Base-by-base conservation (phyloP, 345 rosid genomes). In the Heritiera fomes region DNA sequence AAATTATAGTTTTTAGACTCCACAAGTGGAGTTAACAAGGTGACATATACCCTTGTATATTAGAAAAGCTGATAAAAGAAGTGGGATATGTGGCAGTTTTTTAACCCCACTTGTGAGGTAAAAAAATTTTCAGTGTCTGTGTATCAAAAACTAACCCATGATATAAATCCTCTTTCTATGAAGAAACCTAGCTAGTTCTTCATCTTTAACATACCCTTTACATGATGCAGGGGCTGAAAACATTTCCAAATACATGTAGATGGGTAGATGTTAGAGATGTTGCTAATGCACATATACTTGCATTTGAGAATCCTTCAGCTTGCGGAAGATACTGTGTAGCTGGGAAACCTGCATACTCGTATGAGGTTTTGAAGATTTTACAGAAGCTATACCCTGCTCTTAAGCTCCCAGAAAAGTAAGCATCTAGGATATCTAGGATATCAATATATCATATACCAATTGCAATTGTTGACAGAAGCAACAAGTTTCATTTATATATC, bases 251-350 rank as follows among this genome's bases (percentile, higher is more conserved):
- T 61, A 4, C 2, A 9, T 0, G 0, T 12, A 0, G 0, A 4
- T 30, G 17, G 66, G 13, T 90, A 47, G 83, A 88, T 62, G 89
- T 85, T 20, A 86, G 86, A 78, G 85, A 90, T 60, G 84, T 87
- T 4, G 90, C 86, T 13, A 70, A 82, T 63, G 89, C 87, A 3
- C 91, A 88, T 81, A 77, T 90, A 45, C 84, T 74, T 78, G 91
- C 90, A 11, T 78, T 82, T 64, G 90, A 90, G 79, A 9, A 68
- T 38, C 80, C 87, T 65, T 72, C 85, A 41, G 88, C 90, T 6
- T 79, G 30, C 3, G 87, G 88, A 18, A 75, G 92, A 76, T 84
- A 86, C 23, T 58, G 79, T 46, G 14, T 85, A 53, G 88, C 78
- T 47, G 86, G 50, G 59, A 46, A 75, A 46, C 50, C 81, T 52